These are phyloP conservation scores for Penicillium sp. DNA, from an alignment of 2,329 filamentous ascomycete species.

Conservation along the genomic window DNA sequence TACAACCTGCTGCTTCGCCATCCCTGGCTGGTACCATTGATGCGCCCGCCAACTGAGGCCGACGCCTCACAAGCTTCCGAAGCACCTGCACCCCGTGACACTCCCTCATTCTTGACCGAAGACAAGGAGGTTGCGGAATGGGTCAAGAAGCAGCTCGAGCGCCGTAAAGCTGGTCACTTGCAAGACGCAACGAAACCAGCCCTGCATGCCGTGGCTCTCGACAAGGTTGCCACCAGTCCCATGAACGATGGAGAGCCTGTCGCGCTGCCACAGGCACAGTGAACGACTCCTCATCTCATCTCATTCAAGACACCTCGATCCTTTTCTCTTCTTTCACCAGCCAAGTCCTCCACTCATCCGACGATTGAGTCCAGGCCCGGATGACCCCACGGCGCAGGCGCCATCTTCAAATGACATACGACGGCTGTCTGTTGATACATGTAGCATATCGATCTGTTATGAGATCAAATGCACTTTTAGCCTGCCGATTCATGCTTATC, in stretches of 20 bases:
- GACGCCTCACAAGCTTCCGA: conserved; percentile 49
- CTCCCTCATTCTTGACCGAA: conserved; percentile 51
- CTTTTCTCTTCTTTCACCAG: neutral
- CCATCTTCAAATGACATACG: conserved; percentile 10
- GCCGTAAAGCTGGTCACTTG: conserved; percentile 61
- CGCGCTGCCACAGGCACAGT: conserved; percentile 10
- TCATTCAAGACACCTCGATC: conserved; percentile 2
- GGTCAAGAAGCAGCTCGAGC: conserved; percentile 72
- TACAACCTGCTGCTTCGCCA: conserved; percentile 89
- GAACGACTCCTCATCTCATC: neutral
- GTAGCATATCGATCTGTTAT: conserved; percentile 1
- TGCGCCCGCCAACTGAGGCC: conserved; percentile 72
- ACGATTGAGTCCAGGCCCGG: neutral
- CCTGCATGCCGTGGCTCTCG: conserved; percentile 81
- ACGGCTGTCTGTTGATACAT: conserved; percentile 2
- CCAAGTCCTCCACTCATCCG: neutral
- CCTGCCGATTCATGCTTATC: neutral
- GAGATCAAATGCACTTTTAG: neutral
- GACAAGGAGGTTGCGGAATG: conserved; percentile 85
- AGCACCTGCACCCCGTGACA: conserved; percentile 32
- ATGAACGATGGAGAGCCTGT: conserved; percentile 34
- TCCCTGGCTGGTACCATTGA: conserved; percentile 77
- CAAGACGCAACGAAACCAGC: conserved; percentile 69
- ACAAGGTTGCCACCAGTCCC: conserved; percentile 59
- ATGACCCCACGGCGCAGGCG: conserved; percentile 20